Evolutionary conservation across 2,329 filamentous ascomycete species (phyloP).

Genomic region (Fusarium burgessii): DNA sequence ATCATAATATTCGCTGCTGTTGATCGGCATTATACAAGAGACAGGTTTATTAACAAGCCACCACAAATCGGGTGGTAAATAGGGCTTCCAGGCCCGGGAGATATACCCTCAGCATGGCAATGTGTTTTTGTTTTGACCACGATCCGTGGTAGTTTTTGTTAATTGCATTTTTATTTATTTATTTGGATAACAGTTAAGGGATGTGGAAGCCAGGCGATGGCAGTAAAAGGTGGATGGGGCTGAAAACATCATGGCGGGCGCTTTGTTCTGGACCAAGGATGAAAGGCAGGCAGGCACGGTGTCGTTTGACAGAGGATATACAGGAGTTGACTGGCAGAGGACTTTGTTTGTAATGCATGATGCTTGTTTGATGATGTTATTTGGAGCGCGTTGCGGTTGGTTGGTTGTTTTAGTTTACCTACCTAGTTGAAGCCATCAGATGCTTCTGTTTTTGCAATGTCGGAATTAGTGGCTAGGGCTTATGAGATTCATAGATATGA

Average conservation of each 20-base stretch:
- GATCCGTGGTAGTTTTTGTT: slow-evolving; percentile 15
- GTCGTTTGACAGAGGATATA: slow-evolving; percentile 13
- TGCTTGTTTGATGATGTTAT: slow-evolving; percentile 26
- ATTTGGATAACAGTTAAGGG: slow-evolving; percentile 25
- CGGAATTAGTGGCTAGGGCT: slow-evolving; percentile 28
- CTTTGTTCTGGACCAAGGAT: slow-evolving; percentile 18
- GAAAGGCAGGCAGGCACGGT: slow-evolving; percentile 1
- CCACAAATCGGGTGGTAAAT: slow-evolving; percentile 29
- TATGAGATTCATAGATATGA: slow-evolving; percentile 37
- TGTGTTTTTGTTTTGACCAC: slow-evolving; percentile 31
- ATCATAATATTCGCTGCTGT: slow-evolving; percentile 23
- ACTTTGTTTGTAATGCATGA: slow-evolving; percentile 28
- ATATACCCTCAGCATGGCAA: slow-evolving; percentile 47
- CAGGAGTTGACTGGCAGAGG: slow-evolving; percentile 28
- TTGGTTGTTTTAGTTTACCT: slow-evolving; percentile 11
- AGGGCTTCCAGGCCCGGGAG: slow-evolving; percentile 39
- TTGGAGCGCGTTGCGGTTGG: slow-evolving; percentile 19
- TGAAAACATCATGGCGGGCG: slow-evolving; percentile 23
- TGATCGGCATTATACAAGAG: slow-evolving; percentile 13
- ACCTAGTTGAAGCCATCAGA: slow-evolving; percentile 27
- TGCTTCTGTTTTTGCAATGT: slow-evolving; percentile 27
- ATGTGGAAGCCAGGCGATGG: slow-evolving; percentile 3
- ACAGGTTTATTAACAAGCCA: slow-evolving; percentile 1
- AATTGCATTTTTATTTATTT: slow-evolving; percentile 21
- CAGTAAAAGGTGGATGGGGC: slow-evolving; percentile 29